Evolutionary conservation across 1,284 basidiomycete species (phyloP).

Genomic region (Baeospora myosura): DNA sequence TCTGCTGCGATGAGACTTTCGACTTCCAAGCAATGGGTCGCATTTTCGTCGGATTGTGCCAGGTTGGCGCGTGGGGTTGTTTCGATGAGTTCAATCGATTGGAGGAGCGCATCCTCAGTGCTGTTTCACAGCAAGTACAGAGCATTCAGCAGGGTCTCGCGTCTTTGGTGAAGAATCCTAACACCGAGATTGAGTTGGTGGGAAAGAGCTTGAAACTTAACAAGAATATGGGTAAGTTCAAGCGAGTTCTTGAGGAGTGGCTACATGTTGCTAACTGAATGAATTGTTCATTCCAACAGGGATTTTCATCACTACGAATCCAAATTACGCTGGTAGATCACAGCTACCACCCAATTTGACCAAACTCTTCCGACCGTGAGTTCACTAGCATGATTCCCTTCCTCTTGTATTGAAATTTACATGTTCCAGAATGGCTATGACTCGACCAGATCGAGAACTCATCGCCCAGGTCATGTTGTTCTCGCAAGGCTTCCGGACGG

Average conservation of each 20-base stretch:
- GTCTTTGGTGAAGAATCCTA: constrained; percentile 71
- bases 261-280: not conserved
- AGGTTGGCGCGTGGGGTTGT: constrained; percentile 99
- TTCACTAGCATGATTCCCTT: constrained; percentile 14
- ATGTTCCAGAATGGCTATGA: constrained; percentile 89
- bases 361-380: constrained; percentile 87
- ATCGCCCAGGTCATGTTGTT: constrained; percentile 99
- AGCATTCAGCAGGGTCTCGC: constrained; percentile 95
- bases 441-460: constrained; percentile 92
- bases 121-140: constrained; percentile 98
- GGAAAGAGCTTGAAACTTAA: constrained; percentile 92
- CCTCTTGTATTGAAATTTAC: constrained; percentile 3
- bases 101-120: constrained; percentile 95
- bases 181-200: constrained; percentile 90
- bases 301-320: constrained; percentile 97
- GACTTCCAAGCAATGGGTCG: constrained; percentile 99
- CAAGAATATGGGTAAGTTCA: constrained; percentile 73
- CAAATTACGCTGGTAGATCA: constrained; percentile 96
- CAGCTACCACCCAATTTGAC: constrained; percentile 96
- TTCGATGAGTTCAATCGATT: constrained; percentile 98
- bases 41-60: constrained; percentile 96
- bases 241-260: not conserved
- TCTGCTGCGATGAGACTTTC: constrained; percentile 99
- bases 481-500: constrained; percentile 98
- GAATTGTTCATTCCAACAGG: constrained; percentile 32